Evolutionary conservation across 2,329 filamentous ascomycete genomes (phyloP).

Genomic region (Ophiostoma himal-ulmi): DNA sequence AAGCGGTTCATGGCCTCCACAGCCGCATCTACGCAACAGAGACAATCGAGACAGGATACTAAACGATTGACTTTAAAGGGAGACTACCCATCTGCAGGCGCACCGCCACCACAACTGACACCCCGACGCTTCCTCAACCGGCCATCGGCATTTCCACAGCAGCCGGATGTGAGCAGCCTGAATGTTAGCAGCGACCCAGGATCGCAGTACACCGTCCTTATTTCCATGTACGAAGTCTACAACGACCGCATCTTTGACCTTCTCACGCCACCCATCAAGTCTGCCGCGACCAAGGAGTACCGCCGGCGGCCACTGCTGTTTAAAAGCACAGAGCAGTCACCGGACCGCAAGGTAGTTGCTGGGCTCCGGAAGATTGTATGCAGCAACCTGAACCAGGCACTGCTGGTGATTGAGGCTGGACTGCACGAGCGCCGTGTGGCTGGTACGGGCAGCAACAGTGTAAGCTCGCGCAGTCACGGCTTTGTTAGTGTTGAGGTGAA

Average conservation of each 20-base stretch:
- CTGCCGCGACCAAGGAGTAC: conserved; percentile 60
- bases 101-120: conserved; percentile 45
- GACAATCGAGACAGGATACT: conserved; percentile 37
- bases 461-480: conserved; percentile 85
- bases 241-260: conserved; percentile 97
- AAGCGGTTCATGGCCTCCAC: conserved; percentile 44
- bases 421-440: conserved; percentile 80
- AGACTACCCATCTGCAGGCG: conserved; percentile 34
- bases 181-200: conserved; percentile 59
- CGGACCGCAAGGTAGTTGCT: conserved; percentile 89
- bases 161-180: conserved; percentile 68
- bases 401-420: conserved; percentile 85
- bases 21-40: conserved; percentile 39
- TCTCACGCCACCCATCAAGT: conserved; percentile 58
- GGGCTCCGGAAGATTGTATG: conserved; percentile 89
- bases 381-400: conserved; percentile 70
- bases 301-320: conserved; percentile 79
- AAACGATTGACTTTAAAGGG: conserved; percentile 43
- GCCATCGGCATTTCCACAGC: conserved; percentile 64
- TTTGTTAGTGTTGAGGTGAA: conserved; percentile 96
- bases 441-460: conserved; percentile 88
- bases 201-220: conserved; percentile 77
- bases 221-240: conserved; percentile 99
- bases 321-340: conserved; percentile 82
- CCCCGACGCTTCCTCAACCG: conserved; percentile 60